A percentile compares a stretch with the other conserved stretches of the same genome.
Evolutionary conservation across 108 stramenopile genomes (phyloP).

Genomic region (Conticribra guillardii): DNA sequence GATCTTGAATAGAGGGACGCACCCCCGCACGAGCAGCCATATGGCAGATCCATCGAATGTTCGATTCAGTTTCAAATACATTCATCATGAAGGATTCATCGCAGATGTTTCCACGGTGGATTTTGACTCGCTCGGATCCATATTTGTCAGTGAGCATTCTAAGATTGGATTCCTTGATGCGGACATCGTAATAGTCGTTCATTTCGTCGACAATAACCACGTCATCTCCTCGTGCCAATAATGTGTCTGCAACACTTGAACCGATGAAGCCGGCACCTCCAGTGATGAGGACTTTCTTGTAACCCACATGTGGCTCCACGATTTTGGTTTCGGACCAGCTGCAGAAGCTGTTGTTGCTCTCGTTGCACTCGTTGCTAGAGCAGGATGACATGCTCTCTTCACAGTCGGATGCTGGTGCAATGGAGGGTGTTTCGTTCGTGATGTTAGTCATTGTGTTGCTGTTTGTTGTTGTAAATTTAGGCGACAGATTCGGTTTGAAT

Average conservation of each 20-base stretch:
- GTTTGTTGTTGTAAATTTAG: no score
- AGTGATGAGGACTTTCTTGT: slow-evolving; percentile 96
- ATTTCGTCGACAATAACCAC: slow-evolving; percentile 98
- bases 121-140: slow-evolving; percentile 49
- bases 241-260: slow-evolving; percentile 75
- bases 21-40: slow-evolving; percentile 97
- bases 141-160: slow-evolving; percentile 39
- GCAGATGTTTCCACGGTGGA: slow-evolving; percentile 92
- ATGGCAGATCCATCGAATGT: slow-evolving; percentile 94
- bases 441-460: no score
- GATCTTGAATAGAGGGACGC: slow-evolving; percentile 95
- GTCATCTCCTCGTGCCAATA: slow-evolving; percentile 91
- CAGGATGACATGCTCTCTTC: no score
- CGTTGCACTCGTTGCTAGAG: no score
- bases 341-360: no score
- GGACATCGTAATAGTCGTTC: slow-evolving; percentile 97
- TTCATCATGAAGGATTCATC: slow-evolving; percentile 83
- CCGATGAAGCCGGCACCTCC: slow-evolving; percentile 98
- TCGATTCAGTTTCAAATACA: slow-evolving; percentile 77
- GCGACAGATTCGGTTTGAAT: no score
- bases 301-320: slow-evolving; percentile 70
- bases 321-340: no score
- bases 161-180: slow-evolving; percentile 90
- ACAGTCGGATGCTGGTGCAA: no score
- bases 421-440: no score